Conservation (phyloP, 2,329 filamentous ascomycete genomes). For the Paecilomyces niveus region DNA sequence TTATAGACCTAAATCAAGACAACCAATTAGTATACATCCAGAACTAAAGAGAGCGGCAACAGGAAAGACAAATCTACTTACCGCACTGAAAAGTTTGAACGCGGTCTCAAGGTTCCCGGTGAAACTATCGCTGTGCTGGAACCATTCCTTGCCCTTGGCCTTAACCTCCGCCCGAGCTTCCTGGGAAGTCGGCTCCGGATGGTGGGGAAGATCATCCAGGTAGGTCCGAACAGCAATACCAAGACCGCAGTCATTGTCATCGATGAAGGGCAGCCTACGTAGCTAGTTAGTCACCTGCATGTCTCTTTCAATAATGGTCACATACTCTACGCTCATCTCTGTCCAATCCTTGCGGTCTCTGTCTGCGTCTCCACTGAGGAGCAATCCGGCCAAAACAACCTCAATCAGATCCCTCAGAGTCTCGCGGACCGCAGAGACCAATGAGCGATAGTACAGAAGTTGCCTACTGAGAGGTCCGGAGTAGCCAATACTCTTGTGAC, state of each 20-base stretch:
- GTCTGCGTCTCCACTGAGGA: constrained; percentile 71
- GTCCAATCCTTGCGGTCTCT: constrained; percentile 61
- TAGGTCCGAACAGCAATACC: constrained; percentile 44
- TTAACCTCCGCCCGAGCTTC: constrained; percentile 45
- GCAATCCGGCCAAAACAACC: constrained; percentile 69
- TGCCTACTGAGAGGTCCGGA: constrained; percentile 90
- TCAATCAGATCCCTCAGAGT: constrained; percentile 78
- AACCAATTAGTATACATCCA: constrained; percentile 7
- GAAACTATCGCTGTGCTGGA: constrained; percentile 54
- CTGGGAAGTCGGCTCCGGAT: constrained; percentile 47
- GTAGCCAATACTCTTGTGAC: constrained; percentile 80
- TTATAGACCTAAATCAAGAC: constrained; percentile 43
- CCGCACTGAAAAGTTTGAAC: constrained; percentile 60
- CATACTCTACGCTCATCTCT: constrained; percentile 66
- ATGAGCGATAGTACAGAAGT: constrained; percentile 75
- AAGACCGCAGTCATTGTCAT: constrained; percentile 39
- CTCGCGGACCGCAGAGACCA: constrained; percentile 71
- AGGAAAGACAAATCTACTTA: constrained; percentile 32
- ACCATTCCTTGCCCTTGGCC: constrained; percentile 51
- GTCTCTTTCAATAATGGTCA: constrained; percentile 5
- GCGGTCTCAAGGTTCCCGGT: constrained; percentile 52
- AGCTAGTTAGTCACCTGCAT: constrained; percentile 3
- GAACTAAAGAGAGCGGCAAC: not conserved
- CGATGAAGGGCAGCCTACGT: constrained; percentile 36
- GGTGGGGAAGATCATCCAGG: constrained; percentile 48